These are phyloP conservation scores for Nakazawaea wickerhamii DNA, from an alignment of 805 yeast species.

Conservation along the genomic window DNA sequence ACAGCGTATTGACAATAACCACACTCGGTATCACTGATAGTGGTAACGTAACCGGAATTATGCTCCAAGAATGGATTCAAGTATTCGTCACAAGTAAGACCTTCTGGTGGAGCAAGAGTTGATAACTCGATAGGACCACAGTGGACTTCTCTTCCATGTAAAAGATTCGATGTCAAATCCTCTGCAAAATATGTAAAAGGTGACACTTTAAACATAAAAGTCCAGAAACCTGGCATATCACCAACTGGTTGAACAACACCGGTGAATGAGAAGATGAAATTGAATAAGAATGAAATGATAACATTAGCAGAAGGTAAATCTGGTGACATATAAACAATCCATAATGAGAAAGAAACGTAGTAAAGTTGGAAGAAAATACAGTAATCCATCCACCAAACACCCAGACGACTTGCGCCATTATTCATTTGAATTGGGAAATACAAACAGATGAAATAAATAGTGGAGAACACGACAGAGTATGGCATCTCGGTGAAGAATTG, in stretches of 20 bases:
- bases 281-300: conserved; percentile 32
- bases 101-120: conserved; percentile 36
- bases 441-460: conserved; percentile 39
- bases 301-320: conserved; percentile 37
- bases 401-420: conserved; percentile 27
- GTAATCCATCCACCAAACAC: conserved; percentile 28
- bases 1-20: conserved; percentile 19
- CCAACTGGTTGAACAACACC: conserved; percentile 38
- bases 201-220: conserved; percentile 38
- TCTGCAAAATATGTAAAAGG: conserved; percentile 46
- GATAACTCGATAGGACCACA: conserved; percentile 34
- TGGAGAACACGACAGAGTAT: conserved; percentile 41
- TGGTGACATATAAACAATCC: conserved; percentile 38
- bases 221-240: conserved; percentile 45
- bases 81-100: conserved; percentile 45
- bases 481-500: conserved; percentile 52
- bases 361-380: conserved; percentile 27
- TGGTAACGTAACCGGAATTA: conserved; percentile 42
- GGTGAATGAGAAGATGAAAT: conserved; percentile 30
- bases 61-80: conserved; percentile 28
- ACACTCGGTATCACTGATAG: conserved; percentile 18
- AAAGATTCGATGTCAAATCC: conserved; percentile 33
- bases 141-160: conserved; percentile 32
- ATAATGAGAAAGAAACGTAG: conserved; percentile 30
- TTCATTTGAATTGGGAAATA: conserved; percentile 40